A percentile compares a stretch with the other conserved stretches of the same genome.
Evolutionary conservation across 345 rosid species (phyloP).

Genomic region (Triadica sebifera): DNA sequence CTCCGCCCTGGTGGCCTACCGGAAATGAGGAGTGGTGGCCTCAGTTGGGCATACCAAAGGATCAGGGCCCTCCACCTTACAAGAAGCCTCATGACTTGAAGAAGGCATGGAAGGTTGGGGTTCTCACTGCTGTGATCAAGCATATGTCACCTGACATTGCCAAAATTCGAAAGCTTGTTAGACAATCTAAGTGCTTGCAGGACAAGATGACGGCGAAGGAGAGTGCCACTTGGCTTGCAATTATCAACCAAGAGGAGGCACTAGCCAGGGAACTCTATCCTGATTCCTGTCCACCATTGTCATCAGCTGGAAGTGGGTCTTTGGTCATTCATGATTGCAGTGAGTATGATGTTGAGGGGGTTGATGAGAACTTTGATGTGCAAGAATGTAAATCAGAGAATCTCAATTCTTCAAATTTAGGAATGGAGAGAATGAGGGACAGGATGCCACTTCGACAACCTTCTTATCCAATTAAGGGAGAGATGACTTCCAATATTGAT

Average conservation of each 20-base stretch:
- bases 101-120: conserved; percentile 94
- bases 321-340: conserved; percentile 50
- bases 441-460: conserved; percentile 39
- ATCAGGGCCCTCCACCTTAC: conserved; percentile 80
- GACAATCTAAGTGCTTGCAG: conserved; percentile 84
- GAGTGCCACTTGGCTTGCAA: conserved; percentile 85
- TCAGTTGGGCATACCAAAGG: conserved; percentile 63
- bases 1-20: conserved; percentile 98
- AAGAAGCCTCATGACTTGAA: conserved; percentile 98
- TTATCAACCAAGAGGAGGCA: conserved; percentile 71
- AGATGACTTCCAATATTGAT: conserved; percentile 38
- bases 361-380: conserved; percentile 56
- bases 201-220: conserved; percentile 96
- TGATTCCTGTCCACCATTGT: conserved; percentile 56
- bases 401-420: conserved; percentile 33
- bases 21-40: conserved; percentile 96
- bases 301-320: conserved; percentile 45
- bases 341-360: conserved; percentile 80
- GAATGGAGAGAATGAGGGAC: conserved; percentile 39
- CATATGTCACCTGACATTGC: conserved; percentile 78
- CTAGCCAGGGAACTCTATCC: conserved; percentile 54
- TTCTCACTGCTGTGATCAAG: conserved; percentile 74
- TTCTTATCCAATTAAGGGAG: conserved; percentile 55
- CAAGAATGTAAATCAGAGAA: conserved; percentile 57
- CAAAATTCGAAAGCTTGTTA: conserved; percentile 73